Conservation (phyloP, 768 basidiomycete species). For the Xanthoconium stramineum region DNA sequence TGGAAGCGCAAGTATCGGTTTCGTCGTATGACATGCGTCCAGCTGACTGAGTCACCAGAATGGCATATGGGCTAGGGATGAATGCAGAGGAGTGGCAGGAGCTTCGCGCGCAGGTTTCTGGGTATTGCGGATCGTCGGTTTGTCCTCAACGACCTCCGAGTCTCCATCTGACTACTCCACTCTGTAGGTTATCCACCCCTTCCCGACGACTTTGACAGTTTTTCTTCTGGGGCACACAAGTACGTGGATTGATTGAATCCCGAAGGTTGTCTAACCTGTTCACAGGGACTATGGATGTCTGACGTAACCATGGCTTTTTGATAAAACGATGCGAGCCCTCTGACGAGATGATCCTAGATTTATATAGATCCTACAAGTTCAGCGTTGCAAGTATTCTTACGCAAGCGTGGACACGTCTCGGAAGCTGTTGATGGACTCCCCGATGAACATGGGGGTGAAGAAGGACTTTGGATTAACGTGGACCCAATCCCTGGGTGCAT, state of each 20-base stretch:
- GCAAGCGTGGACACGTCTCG: constrained; percentile 35
- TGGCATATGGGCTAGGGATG: constrained; percentile 81
- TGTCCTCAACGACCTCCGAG: neutral
- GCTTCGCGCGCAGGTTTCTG: constrained; percentile 75
- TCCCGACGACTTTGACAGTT: constrained; percentile 72
- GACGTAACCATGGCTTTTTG: constrained; percentile 49
- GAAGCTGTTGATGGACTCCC: constrained; percentile 37
- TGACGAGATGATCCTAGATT: constrained; percentile 51
- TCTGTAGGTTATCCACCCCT: constrained; percentile 79
- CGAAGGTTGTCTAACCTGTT: constrained; percentile 4
- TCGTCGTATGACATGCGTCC: neutral
- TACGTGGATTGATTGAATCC: constrained; percentile 27
- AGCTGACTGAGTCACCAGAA: constrained; percentile 41
- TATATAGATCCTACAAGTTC: constrained; percentile 75
- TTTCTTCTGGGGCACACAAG: constrained; percentile 92
- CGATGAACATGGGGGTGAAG: constrained; percentile 50
- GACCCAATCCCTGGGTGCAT: constrained; percentile 81
- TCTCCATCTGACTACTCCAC: neutral
- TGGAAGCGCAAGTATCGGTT: constrained; percentile 67
- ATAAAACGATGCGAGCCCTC: neutral
- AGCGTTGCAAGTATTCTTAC: constrained; percentile 80
- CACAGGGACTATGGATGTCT: constrained; percentile 86
- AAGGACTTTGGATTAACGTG: constrained; percentile 77
- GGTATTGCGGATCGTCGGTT: constrained; percentile 84
- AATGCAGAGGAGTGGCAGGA: constrained; percentile 63